These are phyloP conservation scores for Colletotrichum zoysiae DNA, from an alignment of 2,329 filamentous ascomycete species.

Conservation along the genomic window DNA sequence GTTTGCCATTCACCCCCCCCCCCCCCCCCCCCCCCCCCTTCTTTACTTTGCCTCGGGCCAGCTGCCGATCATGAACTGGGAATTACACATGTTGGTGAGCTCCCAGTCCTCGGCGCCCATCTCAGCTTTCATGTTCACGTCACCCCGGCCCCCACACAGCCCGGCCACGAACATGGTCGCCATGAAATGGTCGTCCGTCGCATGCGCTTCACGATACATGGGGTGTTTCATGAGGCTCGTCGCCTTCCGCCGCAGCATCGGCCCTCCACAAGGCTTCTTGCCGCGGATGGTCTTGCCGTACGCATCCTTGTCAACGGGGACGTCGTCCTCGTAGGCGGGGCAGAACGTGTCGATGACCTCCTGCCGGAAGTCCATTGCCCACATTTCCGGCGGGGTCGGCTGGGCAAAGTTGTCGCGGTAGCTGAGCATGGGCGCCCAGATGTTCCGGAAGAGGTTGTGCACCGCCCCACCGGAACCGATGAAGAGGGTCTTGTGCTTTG, in stretches of 20 bases:
- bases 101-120: slow-evolving; percentile 75
- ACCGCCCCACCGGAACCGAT: slow-evolving; percentile 73
- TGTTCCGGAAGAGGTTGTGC: slow-evolving; percentile 78
- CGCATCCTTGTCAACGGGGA: slow-evolving; percentile 52
- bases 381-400: slow-evolving; percentile 67
- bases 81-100: slow-evolving; percentile 74
- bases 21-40: too few relatives aligned
- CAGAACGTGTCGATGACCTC: slow-evolving; percentile 55
- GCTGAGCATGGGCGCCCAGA: slow-evolving; percentile 73
- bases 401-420: slow-evolving; percentile 74
- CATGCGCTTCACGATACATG: slow-evolving; percentile 74
- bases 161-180: slow-evolving; percentile 73
- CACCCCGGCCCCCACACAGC: slow-evolving; percentile 61
- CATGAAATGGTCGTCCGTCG: slow-evolving; percentile 79
- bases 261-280: slow-evolving; percentile 56
- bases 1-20: background rate
- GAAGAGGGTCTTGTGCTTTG: slow-evolving; percentile 59
- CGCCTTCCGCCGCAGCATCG: slow-evolving; percentile 65
- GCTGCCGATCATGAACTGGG: slow-evolving; percentile 67
- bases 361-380: slow-evolving; percentile 75
- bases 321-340: slow-evolving; percentile 60
- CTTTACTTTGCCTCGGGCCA: slow-evolving; percentile 45
- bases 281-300: slow-evolving; percentile 32
- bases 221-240: slow-evolving; percentile 78
- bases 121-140: slow-evolving; percentile 56